These are phyloP conservation scores for Mycena indigotica DNA, from an alignment of 768 basidiomycete genomes.

Conservation along the genomic window DNA sequence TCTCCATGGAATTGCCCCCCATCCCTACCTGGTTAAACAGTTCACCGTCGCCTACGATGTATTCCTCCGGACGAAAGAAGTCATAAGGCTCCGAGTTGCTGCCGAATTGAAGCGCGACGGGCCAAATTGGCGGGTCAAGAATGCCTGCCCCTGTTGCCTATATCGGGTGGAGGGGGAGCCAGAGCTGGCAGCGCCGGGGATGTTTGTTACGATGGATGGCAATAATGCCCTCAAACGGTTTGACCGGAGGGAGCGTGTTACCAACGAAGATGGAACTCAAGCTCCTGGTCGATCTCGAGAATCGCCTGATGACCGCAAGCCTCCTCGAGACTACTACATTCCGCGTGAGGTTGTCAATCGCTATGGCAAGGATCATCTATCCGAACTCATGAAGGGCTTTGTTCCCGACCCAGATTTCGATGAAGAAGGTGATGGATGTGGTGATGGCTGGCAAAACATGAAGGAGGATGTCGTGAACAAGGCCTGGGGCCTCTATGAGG, in stretches of 20 bases:
- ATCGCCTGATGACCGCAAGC: slow-evolving; percentile 26
- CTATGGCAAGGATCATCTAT: slow-evolving; percentile 8
- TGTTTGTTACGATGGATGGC: slow-evolving; percentile 32
- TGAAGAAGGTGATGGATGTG: slow-evolving; percentile 33
- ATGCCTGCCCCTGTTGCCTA: slow-evolving; percentile 39
- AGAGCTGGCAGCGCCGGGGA: slow-evolving; percentile 21
- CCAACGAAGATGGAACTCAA: slow-evolving; percentile 21
- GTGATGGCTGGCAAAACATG: slow-evolving; percentile 19
- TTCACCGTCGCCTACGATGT: slow-evolving; percentile 38
- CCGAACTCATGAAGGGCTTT: slow-evolving; percentile 1
- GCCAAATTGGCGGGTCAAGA: slow-evolving; percentile 33
- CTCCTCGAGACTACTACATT: slow-evolving; percentile 10
- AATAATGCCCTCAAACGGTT: slow-evolving; percentile 37
- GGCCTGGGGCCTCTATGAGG: slow-evolving; percentile 39
- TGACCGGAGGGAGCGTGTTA: slow-evolving; percentile 9
- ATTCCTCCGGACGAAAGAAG: slow-evolving; percentile 32
- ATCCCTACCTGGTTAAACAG: neutral
- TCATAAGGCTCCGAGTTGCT: slow-evolving; percentile 23
- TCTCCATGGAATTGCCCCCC: slow-evolving; percentile 8
- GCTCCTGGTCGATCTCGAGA: slow-evolving; percentile 29
- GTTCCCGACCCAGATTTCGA: slow-evolving; percentile 23
- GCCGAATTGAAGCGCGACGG: slow-evolving; percentile 28
- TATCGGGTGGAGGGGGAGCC: slow-evolving; percentile 38
- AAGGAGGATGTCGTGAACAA: slow-evolving; percentile 23
- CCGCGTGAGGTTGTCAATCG: slow-evolving; percentile 1